Evolutionary conservation across 2,329 filamentous ascomycete species (phyloP).

Genomic region (Emmonsiellopsis sp.): DNA sequence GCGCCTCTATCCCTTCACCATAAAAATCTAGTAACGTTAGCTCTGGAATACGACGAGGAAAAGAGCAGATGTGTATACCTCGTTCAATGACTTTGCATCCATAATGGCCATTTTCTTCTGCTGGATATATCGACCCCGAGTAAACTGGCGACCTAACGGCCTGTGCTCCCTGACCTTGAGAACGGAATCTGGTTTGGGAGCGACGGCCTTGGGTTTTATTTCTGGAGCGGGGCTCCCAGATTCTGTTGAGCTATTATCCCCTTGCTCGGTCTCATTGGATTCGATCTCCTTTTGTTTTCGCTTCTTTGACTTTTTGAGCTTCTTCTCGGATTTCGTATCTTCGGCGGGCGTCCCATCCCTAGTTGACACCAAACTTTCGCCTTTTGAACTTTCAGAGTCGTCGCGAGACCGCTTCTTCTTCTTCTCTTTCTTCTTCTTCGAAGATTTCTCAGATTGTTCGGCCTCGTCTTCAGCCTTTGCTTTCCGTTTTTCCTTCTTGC

Average conservation of each 20-base stretch:
- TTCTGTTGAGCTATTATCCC: background rate
- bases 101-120: constrained; percentile 78
- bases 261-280: constrained; percentile 19
- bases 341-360: constrained; percentile 5
- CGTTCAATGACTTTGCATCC: constrained; percentile 74
- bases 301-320: constrained; percentile 18
- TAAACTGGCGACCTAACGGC: constrained; percentile 57
- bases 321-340: constrained; percentile 23
- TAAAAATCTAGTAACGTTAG: constrained; percentile 24
- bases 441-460: constrained; percentile 23
- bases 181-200: constrained; percentile 38
- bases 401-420: constrained; percentile 11
- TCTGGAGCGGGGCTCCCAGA: constrained; percentile 12
- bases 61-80: constrained; percentile 48
- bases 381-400: background rate
- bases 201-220: constrained; percentile 36
- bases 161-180: constrained; percentile 34
- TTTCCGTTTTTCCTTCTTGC: constrained; percentile 18
- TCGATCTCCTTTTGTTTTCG: constrained; percentile 22
- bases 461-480: constrained; percentile 20
- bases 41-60: background rate
- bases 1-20: constrained; percentile 16
- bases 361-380: background rate
- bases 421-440: constrained; percentile 29
- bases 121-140: constrained; percentile 73